phyloP scores from a whole-genome alignment of 805 yeast genomes.

The Metschnikowia orientalis region DNA sequence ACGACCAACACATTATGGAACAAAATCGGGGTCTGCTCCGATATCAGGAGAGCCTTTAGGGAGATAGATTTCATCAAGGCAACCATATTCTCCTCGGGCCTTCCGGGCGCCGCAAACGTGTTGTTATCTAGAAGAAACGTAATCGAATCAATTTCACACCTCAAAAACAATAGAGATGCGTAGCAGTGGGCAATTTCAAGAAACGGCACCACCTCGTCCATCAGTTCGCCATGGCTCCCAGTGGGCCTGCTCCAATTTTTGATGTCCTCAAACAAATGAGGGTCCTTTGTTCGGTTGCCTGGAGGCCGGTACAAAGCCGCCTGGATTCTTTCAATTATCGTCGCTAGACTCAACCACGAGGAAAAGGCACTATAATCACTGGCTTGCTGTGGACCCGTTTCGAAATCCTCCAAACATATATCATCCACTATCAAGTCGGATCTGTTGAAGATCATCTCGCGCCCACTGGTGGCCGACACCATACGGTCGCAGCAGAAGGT shows the following conservation, averaged over 20 bases:
- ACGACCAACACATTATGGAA: conserved; percentile 5
- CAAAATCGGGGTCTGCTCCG: not conserved
- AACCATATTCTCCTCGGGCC: not conserved
- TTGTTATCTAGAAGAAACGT: conserved; percentile 3
- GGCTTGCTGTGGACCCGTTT: conserved; percentile 1
- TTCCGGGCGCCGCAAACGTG: not conserved
- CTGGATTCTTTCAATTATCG: conserved; percentile 3
- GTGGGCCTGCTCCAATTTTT: conserved; percentile 1
- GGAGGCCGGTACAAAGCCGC: conserved; percentile 5
- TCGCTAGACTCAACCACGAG: conserved; percentile 2
- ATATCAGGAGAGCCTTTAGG: not conserved
- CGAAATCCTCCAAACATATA: conserved; percentile 1
- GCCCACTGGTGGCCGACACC: conserved; percentile 4
- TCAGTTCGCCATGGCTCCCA: too few species aligned
- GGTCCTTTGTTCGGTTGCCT: conserved; percentile 1
- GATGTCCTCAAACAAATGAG: conserved; percentile 1
- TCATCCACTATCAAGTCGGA: conserved; percentile 3
- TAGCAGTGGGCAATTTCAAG: conserved; percentile 4
- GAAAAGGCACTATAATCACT: conserved; percentile 1
- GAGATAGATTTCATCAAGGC: not conserved
- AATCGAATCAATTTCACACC: conserved; percentile 5
- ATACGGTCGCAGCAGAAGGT: conserved; percentile 5
- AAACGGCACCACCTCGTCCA: not conserved
- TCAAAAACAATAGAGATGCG: conserved; percentile 2
- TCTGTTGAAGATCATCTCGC: conserved; percentile 4